Evolutionary conservation across 768 basidiomycete genomes (phyloP).

Genomic region (Collybiopsis confluens): DNA sequence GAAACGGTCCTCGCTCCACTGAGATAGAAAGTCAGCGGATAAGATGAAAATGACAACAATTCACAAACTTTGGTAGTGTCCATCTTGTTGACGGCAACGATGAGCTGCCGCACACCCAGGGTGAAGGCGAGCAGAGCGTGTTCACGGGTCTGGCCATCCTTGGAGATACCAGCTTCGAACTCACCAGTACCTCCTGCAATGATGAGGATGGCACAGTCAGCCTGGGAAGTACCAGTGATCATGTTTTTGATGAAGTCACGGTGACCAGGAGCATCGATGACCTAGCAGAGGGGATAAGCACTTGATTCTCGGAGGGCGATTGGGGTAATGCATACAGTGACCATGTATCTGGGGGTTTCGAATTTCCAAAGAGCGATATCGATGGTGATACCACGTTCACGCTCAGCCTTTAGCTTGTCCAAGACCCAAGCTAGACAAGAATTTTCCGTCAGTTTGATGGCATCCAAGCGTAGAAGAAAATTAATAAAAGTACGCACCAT

Average conservation of each 20-base stretch:
- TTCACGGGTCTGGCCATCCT: slow-evolving; percentile 99
- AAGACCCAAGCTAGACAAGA: slow-evolving; percentile 88
- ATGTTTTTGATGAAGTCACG: slow-evolving; percentile 99
- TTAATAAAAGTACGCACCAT: slow-evolving; percentile 74
- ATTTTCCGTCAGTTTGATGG: neutral
- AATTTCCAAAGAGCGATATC: slow-evolving; percentile 99
- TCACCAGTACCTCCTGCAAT: slow-evolving; percentile 99
- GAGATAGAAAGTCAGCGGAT: slow-evolving; percentile 7
- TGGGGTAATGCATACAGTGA: slow-evolving; percentile 60
- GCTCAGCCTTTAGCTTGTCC: slow-evolving; percentile 99
- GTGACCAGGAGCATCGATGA: slow-evolving; percentile 99
- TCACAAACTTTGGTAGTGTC: slow-evolving; percentile 88
- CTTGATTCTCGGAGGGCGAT: slow-evolving; percentile 14
- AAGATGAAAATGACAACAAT: neutral
- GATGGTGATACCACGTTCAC: slow-evolving; percentile 99
- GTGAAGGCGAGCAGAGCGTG: slow-evolving; percentile 99
- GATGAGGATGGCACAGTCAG: slow-evolving; percentile 99
- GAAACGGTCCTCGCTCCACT: slow-evolving; percentile 99
- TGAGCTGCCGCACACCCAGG: slow-evolving; percentile 99
- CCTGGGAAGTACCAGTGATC: slow-evolving; percentile 99
- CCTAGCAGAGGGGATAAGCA: slow-evolving; percentile 43
- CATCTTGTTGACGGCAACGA: slow-evolving; percentile 99
- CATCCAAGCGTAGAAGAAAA: neutral
- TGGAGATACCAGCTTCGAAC: slow-evolving; percentile 99
- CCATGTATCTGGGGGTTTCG: slow-evolving; percentile 96